Percentiles rank a stretch among this genome's conserved stretches.
Evolutionary conservation across 2,329 filamentous ascomycete species (phyloP).

Genomic region (Dactylellina haptotyla): DNA sequence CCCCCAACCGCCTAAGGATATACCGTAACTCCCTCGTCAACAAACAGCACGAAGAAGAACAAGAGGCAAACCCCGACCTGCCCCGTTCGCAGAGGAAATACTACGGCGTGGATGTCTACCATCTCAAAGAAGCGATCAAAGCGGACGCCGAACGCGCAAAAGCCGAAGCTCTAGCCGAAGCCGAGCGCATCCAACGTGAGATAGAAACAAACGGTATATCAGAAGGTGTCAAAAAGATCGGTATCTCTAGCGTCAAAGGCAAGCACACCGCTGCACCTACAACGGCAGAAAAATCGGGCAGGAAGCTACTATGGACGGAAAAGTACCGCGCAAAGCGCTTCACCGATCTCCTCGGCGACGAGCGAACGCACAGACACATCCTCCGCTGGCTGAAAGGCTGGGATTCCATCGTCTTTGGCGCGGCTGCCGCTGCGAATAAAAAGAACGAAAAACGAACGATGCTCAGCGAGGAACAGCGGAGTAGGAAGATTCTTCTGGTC

Average conservation of each 20-base stretch:
- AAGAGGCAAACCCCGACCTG: constrained; percentile 21
- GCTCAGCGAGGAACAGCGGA: constrained; percentile 74
- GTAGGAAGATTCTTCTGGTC: constrained; percentile 87
- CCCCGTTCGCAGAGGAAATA: constrained; percentile 67
- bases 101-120: constrained; percentile 92
- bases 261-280: no score
- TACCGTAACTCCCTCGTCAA: constrained; percentile 45
- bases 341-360: constrained; percentile 91
- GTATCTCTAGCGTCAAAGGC: constrained; percentile 58
- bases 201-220: constrained; percentile 59
- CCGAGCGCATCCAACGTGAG: constrained; percentile 21
- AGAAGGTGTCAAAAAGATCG: constrained; percentile 59
- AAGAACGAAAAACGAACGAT: constrained; percentile 64
- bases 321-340: constrained; percentile 95
- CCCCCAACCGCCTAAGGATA: constrained; percentile 33
- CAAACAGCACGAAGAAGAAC: constrained; percentile 19
- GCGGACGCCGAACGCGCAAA: constrained; percentile 66
- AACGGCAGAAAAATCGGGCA: constrained; percentile 55
- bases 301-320: constrained; percentile 85
- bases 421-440: constrained; percentile 70
- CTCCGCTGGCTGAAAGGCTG: constrained; percentile 93
- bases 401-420: constrained; percentile 92
- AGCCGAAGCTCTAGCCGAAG: constrained; percentile 58
- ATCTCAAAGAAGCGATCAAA: constrained; percentile 77
- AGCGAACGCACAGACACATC: constrained; percentile 89